Evolutionary conservation across 805 yeast species (phyloP).

Genomic region (Monosporozyma solicola): DNA sequence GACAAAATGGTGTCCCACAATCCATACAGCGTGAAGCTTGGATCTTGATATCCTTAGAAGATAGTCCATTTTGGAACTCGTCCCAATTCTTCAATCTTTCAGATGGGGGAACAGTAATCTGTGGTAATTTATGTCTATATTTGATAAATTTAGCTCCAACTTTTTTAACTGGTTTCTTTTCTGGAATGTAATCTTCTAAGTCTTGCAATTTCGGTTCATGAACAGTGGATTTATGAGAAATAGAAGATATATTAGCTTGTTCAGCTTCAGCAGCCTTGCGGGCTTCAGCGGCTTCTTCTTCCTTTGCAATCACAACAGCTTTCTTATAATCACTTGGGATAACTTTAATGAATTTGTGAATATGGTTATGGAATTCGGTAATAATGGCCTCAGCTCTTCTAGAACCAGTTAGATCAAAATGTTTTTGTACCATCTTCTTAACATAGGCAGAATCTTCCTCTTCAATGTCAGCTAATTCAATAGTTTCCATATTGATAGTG

Average conservation of each 20-base stretch:
- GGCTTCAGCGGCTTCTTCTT: conserved; percentile 49
- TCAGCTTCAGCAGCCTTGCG: conserved; percentile 28
- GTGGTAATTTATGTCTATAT: conserved; percentile 49
- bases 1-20: conserved; percentile 99
- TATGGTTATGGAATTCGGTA: conserved; percentile 77
- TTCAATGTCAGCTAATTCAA: conserved; percentile 71
- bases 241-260: conserved; percentile 3
- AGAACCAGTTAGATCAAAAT: conserved; percentile 88
- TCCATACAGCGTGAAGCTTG: conserved; percentile 99
- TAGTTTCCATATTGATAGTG: conserved; percentile 72
- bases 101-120: conserved; percentile 33
- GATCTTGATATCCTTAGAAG: conserved; percentile 75
- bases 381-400: conserved; percentile 79
- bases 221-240: conserved; percentile 28
- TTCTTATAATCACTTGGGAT: conserved; percentile 86
- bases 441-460: conserved; percentile 91
- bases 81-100: conserved; percentile 84
- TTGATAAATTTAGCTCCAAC: conserved; percentile 52
- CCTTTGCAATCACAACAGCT: conserved; percentile 63
- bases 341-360: conserved; percentile 87
- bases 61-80: conserved; percentile 71
- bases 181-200: conserved; percentile 79
- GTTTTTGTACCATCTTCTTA: conserved; percentile 89
- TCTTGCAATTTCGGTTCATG: conserved; percentile 81
- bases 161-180: conserved; percentile 54